phyloP scores from a whole-genome alignment of 768 basidiomycete species.

The Lyophyllum decastes region DNA sequence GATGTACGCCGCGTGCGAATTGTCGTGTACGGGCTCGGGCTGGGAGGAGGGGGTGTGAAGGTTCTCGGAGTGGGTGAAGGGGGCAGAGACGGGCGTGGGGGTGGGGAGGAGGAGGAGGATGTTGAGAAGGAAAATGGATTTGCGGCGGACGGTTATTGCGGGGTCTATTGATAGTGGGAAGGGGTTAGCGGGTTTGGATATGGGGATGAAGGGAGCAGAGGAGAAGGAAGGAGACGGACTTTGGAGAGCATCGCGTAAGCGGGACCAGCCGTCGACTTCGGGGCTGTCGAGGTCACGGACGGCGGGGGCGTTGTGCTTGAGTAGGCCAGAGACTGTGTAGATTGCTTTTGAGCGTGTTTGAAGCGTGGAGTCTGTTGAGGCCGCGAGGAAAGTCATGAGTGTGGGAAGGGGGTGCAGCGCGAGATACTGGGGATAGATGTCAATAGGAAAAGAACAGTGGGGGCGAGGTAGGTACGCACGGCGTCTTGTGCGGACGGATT shows the following conservation, averaged over 20 bases:
- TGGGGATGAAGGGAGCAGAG: neutral
- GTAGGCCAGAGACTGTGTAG: constrained; percentile 74
- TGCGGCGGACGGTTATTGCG: constrained; percentile 74
- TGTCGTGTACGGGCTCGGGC: constrained; percentile 54
- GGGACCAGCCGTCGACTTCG: constrained; percentile 62
- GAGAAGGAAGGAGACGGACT: constrained; percentile 40
- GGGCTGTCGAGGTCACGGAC: constrained; percentile 50
- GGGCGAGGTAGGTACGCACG: constrained; percentile 42
- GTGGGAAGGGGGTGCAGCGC: constrained; percentile 68
- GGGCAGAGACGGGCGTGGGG: constrained; percentile 18
- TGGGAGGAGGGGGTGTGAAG: constrained; percentile 25
- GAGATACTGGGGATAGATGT: constrained; percentile 50
- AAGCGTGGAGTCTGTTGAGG: constrained; percentile 48
- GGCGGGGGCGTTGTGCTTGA: constrained; percentile 79
- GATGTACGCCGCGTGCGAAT: constrained; percentile 71
- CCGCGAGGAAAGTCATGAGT: constrained; percentile 61
- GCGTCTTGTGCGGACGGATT: constrained; percentile 82
- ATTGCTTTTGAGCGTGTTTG: constrained; percentile 76
- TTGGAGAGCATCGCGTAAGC: constrained; percentile 58
- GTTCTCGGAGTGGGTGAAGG: constrained; percentile 18
- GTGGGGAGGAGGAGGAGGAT: constrained; percentile 59
- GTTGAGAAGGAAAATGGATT: constrained; percentile 76
- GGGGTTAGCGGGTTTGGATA: neutral
- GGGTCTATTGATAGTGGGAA: constrained; percentile 66
- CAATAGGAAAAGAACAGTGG: neutral